Conservation (phyloP, 1,284 basidiomycete genomes). For the Cystobasidiaceae sp. region DNA sequence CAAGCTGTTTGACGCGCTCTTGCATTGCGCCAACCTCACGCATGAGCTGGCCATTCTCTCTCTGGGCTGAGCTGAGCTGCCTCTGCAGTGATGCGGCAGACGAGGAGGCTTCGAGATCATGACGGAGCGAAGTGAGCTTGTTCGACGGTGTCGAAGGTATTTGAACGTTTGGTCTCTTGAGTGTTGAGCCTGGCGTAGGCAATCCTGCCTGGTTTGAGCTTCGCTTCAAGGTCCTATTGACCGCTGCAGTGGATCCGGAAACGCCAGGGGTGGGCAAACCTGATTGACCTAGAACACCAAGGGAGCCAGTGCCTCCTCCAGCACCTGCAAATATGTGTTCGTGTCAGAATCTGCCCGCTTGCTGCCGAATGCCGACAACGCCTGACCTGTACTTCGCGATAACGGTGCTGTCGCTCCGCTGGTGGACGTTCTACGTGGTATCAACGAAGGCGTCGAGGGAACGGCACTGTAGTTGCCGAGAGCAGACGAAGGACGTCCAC, state of each 20-base stretch:
- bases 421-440: slow-evolving; percentile 2
- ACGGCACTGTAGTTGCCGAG: neutral
- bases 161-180: neutral
- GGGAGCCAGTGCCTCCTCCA: neutral
- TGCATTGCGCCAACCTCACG: slow-evolving; percentile 25
- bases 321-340: neutral
- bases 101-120: slow-evolving; percentile 17
- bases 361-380: neutral
- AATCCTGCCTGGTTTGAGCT: slow-evolving; percentile 9
- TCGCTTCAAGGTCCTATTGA: slow-evolving; percentile 15
- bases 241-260: neutral
- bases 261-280: slow-evolving; percentile 2
- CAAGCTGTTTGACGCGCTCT: slow-evolving; percentile 34
- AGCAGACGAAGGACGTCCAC: slow-evolving; percentile 1
- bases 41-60: slow-evolving; percentile 24
- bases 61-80: slow-evolving; percentile 15
- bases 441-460: slow-evolving; percentile 2
- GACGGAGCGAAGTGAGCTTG: slow-evolving; percentile 5
- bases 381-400: slow-evolving; percentile 7
- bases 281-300: neutral
- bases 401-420: neutral
- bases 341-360: slow-evolving; percentile 1
- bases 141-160: slow-evolving; percentile 20
- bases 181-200: neutral
- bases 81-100: slow-evolving; percentile 12